A percentile compares a stretch with the other conserved stretches of the same genome.
Conservation (phyloP, 2,329 filamentous ascomycete species). For the Ascocoryne sarcoides region DNA sequence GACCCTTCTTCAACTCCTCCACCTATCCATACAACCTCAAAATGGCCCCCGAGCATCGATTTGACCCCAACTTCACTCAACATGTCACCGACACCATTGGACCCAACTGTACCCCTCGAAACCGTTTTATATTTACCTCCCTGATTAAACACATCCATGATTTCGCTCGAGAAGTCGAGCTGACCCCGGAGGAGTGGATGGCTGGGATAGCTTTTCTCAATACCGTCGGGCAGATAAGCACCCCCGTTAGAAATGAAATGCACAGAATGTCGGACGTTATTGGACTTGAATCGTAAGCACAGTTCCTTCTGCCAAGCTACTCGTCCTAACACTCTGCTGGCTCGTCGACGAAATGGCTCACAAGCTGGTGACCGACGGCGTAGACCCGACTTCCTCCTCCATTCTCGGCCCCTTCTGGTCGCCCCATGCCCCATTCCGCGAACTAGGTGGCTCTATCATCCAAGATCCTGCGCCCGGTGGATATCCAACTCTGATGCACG, state of each 20-base stretch:
- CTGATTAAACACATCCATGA: conserved; percentile 69
- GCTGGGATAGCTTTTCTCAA: conserved; percentile 68
- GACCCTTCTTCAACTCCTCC: too few relatives aligned
- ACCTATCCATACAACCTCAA: too few relatives aligned
- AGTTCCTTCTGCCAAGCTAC: background rate
- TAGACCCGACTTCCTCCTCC: conserved; percentile 44
- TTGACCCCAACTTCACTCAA: conserved; percentile 71
- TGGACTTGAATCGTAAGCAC: conserved; percentile 59
- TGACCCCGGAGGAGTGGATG: conserved; percentile 71
- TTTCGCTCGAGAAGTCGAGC: conserved; percentile 68
- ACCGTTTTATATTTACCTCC: conserved; percentile 52
- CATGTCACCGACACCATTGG: conserved; percentile 67
- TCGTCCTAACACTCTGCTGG: conserved; percentile 29
- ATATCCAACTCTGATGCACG: conserved; percentile 50
- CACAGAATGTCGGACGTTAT: conserved; percentile 66
- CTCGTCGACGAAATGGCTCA: conserved; percentile 48
- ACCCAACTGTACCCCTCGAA: conserved; percentile 56
- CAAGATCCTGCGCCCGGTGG: conserved; percentile 36
- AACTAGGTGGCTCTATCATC: conserved; percentile 63
- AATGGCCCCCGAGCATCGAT: too few relatives aligned
- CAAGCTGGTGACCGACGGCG: conserved; percentile 16
- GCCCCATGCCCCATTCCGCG: conserved; percentile 57
- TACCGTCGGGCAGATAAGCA: conserved; percentile 58
- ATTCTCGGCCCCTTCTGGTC: conserved; percentile 85
- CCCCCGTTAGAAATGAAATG: conserved; percentile 61